These are phyloP conservation scores for Pleodorina starrii DNA, from an alignment of 139 green algal genomes.

Conservation along the genomic window DNA sequence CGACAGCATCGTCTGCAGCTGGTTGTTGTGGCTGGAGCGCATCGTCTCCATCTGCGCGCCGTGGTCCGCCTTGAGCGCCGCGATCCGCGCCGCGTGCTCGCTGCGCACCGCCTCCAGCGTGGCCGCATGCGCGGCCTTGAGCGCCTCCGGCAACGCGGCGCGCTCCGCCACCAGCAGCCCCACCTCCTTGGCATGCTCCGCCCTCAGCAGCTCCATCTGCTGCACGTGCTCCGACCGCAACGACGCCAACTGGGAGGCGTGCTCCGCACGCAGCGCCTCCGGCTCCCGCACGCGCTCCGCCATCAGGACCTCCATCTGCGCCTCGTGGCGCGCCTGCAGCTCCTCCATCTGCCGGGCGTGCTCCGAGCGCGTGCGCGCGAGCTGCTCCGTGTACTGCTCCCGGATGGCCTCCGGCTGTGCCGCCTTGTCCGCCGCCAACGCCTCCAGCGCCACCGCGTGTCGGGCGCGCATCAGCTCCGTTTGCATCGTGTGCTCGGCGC, in stretches of 20 bases:
- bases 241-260: neutral
- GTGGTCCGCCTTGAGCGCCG: neutral
- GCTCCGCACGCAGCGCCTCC: neutral
- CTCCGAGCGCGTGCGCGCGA: neutral
- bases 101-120: neutral
- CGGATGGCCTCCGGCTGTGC: slow-evolving; percentile 4
- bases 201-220: neutral
- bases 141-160: neutral
- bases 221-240: neutral
- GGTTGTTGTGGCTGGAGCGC: neutral
- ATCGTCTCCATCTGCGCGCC: slow-evolving; percentile 4
- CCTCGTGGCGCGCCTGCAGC: neutral
- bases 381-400: neutral
- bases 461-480: neutral
- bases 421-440: neutral
- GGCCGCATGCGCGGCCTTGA: neutral
- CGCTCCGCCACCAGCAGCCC: neutral
- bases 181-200: neutral
- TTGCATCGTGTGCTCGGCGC: neutral
- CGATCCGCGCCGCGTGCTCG: neutral
- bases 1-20: slow-evolving; percentile 3
- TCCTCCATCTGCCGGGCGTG: neutral
- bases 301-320: slow-evolving; percentile 6
- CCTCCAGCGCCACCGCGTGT: neutral
- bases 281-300: neutral